Conservation (phyloP, 192 early-diverging fungal genomes). For the Jimgerdemannia flammicorona region DNA sequence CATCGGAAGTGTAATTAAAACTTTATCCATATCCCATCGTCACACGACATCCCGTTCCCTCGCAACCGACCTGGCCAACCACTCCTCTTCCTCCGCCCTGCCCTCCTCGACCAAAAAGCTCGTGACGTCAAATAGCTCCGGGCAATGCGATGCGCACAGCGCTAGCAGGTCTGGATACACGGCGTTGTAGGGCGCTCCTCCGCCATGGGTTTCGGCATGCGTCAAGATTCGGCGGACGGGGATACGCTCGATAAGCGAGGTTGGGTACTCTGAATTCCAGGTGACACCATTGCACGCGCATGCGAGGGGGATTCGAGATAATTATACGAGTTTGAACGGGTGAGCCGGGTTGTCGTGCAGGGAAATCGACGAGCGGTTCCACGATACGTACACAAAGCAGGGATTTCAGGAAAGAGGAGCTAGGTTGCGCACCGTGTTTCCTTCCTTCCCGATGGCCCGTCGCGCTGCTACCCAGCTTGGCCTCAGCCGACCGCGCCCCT, state of each 20-base stretch:
- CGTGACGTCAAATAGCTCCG: constrained; percentile 2
- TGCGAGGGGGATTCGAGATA: no score
- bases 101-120: background rate
- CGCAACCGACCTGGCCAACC: background rate
- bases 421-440: background rate
- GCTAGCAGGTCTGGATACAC: background rate
- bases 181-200: background rate
- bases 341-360: background rate
- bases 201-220: background rate
- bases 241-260: background rate
- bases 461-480: background rate
- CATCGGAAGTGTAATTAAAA: no score
- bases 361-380: background rate
- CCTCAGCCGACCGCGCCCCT: background rate
- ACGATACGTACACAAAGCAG: background rate
- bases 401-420: background rate
- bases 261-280: background rate
- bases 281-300: no score
- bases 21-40: no score
- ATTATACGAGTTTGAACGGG: background rate
- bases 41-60: background rate
- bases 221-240: background rate
- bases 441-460: background rate
- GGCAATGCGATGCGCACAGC: background rate
- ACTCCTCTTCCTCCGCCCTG: background rate